phyloP scores from a whole-genome alignment of 2,329 filamentous ascomycete genomes.

The Orbilia oligospora region DNA sequence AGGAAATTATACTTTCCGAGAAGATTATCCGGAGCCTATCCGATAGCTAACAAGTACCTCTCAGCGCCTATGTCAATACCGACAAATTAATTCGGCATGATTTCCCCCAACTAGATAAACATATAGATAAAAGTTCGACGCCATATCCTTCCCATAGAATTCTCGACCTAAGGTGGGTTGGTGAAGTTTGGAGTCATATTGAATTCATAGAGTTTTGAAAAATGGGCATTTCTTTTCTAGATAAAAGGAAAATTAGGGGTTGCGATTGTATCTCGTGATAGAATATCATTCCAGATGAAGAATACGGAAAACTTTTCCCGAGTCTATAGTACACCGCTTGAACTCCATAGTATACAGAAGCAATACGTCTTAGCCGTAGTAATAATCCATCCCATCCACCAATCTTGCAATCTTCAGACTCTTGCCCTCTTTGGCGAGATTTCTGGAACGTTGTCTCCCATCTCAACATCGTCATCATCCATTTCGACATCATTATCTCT shows the following conservation, averaged over 20 bases:
- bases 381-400: background rate
- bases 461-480: slow-evolving; percentile 68
- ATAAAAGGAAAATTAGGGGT: background rate
- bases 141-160: background rate
- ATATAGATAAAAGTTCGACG: slow-evolving; percentile 7
- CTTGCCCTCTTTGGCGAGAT: slow-evolving; percentile 43
- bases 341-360: slow-evolving; percentile 46
- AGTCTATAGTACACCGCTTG: slow-evolving; percentile 57
- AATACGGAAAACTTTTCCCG: slow-evolving; percentile 58
- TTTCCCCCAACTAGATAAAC: background rate
- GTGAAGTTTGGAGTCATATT: slow-evolving; percentile 10
- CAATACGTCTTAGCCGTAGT: background rate
- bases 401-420: slow-evolving; percentile 27
- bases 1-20: slow-evolving; percentile 66
- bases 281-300: slow-evolving; percentile 39
- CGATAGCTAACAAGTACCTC: background rate
- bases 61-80: slow-evolving; percentile 46
- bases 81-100: slow-evolving; percentile 20
- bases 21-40: background rate
- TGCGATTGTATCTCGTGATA: slow-evolving; percentile 18
- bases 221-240: slow-evolving; percentile 1
- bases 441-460: slow-evolving; percentile 66
- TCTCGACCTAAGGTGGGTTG: background rate
- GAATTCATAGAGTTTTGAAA: slow-evolving; percentile 31
- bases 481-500: slow-evolving; percentile 68